Conservation (phyloP, 495 filamentous ascomycete species). For the Podospora pseudocomata region DNA sequence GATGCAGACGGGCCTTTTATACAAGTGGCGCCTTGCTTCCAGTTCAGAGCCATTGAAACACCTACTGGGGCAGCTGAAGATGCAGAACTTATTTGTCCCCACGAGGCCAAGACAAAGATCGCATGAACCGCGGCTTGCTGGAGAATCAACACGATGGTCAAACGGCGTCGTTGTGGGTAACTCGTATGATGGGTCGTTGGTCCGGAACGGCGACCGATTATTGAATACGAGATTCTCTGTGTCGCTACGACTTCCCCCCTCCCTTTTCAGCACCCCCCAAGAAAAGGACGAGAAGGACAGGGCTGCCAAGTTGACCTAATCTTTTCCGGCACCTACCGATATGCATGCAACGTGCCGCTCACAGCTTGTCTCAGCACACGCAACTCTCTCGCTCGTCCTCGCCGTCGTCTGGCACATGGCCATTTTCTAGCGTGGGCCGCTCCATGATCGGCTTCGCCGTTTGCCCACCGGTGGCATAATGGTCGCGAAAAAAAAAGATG, state of each 20-base stretch:
- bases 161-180: not conserved
- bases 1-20: not conserved
- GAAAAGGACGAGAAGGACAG: not conserved
- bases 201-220: not conserved
- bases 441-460: not conserved
- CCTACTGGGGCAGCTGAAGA: too few species aligned
- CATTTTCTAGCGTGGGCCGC: not conserved
- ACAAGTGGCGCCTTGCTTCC: not conserved
- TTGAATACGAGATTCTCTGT: not conserved
- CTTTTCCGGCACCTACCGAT: slow-evolving; percentile 1
- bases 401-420: not conserved
- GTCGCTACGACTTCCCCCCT: slow-evolving; percentile 2
- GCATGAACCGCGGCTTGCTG: not conserved
- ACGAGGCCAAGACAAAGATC: too few species aligned
- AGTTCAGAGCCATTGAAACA: not conserved
- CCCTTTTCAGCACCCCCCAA: not conserved
- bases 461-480: not conserved
- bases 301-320: not conserved
- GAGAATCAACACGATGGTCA: not conserved
- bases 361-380: too few species aligned
- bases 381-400: not conserved
- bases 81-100: too few species aligned
- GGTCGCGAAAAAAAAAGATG: not conserved
- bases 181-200: slow-evolving; percentile 2
- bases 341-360: not conserved